A percentile compares a stretch with the other conserved stretches of the same genome.
These are phyloP conservation scores for Hemileia vastatrix DNA, from an alignment of 1,284 basidiomycete species.

Conservation along the genomic window DNA sequence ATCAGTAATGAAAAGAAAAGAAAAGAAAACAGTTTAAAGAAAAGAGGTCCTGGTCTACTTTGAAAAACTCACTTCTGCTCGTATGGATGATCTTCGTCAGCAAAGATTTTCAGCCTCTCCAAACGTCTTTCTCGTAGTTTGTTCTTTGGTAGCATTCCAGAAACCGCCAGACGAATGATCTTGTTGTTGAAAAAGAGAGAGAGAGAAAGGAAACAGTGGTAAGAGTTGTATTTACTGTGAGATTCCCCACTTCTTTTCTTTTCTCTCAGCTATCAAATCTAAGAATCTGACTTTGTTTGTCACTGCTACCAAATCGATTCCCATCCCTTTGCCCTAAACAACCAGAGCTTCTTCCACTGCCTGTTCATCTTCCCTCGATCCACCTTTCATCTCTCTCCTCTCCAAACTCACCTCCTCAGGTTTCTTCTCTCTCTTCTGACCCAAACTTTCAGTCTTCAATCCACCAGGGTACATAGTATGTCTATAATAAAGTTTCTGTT, in stretches of 20 bases:
- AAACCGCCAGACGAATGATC: constrained; percentile 86
- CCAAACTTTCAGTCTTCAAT: constrained; percentile 76
- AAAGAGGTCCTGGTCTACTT: background rate
- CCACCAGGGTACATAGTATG: constrained; percentile 92
- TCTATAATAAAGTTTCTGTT: constrained; percentile 79
- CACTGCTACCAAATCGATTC: background rate
- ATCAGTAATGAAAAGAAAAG: constrained; percentile 1
- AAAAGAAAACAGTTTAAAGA: too few relatives aligned
- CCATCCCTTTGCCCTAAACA: background rate
- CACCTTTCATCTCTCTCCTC: background rate
- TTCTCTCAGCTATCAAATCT: background rate
- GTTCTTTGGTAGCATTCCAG: constrained; percentile 94
- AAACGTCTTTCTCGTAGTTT: constrained; percentile 73
- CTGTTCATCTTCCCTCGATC: too few relatives aligned
- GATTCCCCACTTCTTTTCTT: background rate
- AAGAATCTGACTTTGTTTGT: background rate
- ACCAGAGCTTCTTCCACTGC: background rate
- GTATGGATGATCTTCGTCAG: constrained; percentile 46
- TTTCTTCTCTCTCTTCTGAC: constrained; percentile 67
- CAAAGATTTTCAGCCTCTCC: constrained; percentile 74
- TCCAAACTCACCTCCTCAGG: constrained; percentile 79
- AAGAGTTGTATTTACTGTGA: background rate
- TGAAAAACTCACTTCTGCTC: too few relatives aligned
- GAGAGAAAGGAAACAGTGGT: constrained; percentile 1
- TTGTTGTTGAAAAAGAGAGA: too few relatives aligned